These are phyloP conservation scores for Eucalyptus urophylla DNA, from an alignment of 345 rosid genomes.

Conservation along the genomic window DNA sequence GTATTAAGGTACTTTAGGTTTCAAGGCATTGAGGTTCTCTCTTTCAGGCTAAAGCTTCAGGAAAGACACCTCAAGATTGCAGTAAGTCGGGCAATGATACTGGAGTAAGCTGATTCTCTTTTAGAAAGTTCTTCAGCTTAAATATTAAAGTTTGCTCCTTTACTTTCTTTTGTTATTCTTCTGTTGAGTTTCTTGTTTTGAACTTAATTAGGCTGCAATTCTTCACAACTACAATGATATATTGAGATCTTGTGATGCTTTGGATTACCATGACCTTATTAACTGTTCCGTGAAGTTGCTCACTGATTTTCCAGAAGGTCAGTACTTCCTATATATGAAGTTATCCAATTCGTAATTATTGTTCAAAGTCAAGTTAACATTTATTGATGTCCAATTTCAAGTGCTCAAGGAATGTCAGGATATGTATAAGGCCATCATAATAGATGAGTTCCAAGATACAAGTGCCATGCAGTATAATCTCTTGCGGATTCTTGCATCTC, in stretches of 20 bases:
- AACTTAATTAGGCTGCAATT: conserved; percentile 61
- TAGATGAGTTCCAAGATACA: conserved; percentile 97
- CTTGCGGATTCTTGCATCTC: conserved; percentile 61
- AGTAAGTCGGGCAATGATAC: conserved; percentile 49
- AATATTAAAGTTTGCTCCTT: background rate
- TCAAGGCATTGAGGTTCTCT: background rate
- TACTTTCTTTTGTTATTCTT: background rate
- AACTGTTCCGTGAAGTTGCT: conserved; percentile 73
- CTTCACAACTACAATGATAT: conserved; percentile 54
- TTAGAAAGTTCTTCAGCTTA: background rate
- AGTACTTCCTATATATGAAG: background rate
- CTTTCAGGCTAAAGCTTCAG: conserved; percentile 87
- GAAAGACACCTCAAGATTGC: conserved; percentile 57
- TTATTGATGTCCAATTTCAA: conserved; percentile 13
- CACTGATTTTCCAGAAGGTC: conserved; percentile 73
- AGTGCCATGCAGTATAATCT: conserved; percentile 83
- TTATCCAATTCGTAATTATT: background rate
- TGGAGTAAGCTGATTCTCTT: conserved; percentile 50
- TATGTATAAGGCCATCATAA: conserved; percentile 75
- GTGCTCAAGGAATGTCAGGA: conserved; percentile 66
- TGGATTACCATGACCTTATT: conserved; percentile 94
- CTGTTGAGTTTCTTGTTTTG: conserved; percentile 8
- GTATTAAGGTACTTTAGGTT: background rate
- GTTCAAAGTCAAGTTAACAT: background rate
- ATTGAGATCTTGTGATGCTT: conserved; percentile 68